These are phyloP conservation scores for Mycosphaerelloides madeirae DNA, from an alignment of 2,329 filamentous ascomycete genomes.

Conservation along the genomic window DNA sequence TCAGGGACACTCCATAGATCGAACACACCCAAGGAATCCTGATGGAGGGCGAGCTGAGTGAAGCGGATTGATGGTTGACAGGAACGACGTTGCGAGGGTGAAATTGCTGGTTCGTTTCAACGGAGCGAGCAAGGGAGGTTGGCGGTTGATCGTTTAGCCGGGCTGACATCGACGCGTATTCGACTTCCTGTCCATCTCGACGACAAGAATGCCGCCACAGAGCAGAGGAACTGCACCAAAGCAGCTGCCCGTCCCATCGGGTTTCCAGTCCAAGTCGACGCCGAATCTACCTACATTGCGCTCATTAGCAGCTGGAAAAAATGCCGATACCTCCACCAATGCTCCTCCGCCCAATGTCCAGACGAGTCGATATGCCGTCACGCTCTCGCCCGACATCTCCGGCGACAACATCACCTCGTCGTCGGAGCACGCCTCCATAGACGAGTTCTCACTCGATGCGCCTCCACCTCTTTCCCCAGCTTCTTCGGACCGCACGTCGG, in stretches of 20 bases:
- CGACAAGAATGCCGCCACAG: slow-evolving; percentile 44
- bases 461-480: slow-evolving; percentile 22
- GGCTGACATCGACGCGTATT: no score
- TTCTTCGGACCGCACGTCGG: slow-evolving; percentile 29
- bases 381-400: slow-evolving; percentile 15
- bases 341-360: slow-evolving; percentile 9
- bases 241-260: slow-evolving; percentile 30
- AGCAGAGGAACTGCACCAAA: slow-evolving; percentile 37
- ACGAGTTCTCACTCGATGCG: slow-evolving; percentile 34
- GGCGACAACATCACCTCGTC: slow-evolving; percentile 31
- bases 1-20: no score
- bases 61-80: no score
- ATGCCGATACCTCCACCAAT: slow-evolving; percentile 11
- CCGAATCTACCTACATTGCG: slow-evolving; percentile 43
- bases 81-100: no score
- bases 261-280: slow-evolving; percentile 44
- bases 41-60: no score
- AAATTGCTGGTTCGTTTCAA: no score
- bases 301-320: slow-evolving; percentile 24
- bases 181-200: no score
- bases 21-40: no score
- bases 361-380: slow-evolving; percentile 7
- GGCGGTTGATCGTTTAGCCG: no score
- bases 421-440: slow-evolving; percentile 37
- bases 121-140: no score